Conservation (phyloP, 176 grass and related monocot genomes). For the Raddia distichophylla region DNA sequence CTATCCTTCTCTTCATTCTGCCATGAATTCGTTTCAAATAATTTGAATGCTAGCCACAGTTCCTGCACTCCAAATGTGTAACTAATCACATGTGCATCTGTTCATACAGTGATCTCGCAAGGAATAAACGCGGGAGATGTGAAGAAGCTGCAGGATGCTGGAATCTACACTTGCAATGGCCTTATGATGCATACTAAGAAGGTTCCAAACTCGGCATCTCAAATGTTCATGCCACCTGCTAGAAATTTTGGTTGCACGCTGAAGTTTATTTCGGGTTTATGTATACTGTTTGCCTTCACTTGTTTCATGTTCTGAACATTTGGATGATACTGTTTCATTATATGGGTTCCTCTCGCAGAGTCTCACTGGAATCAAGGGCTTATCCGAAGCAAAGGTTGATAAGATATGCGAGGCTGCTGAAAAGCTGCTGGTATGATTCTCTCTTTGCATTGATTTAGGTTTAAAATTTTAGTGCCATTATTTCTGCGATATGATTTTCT, state of each 20-base stretch:
- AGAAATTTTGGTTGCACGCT: slow-evolving; percentile 4
- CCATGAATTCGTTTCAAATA: slow-evolving; percentile 1
- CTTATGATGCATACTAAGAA: slow-evolving; percentile 99
- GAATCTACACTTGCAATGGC: slow-evolving; percentile 97
- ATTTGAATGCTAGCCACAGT: slow-evolving; percentile 13
- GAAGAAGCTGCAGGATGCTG: slow-evolving; percentile 96
- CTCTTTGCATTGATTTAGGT: slow-evolving; percentile 25
- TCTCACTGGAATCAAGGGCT: slow-evolving; percentile 90
- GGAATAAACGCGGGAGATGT: slow-evolving; percentile 92
- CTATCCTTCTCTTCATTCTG: neutral
- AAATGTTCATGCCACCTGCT: neutral
- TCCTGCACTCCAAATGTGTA: neutral
- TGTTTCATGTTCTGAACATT: slow-evolving; percentile 7
- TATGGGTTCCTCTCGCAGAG: slow-evolving; percentile 41
- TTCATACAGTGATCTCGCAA: slow-evolving; percentile 78
- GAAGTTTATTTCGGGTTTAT: slow-evolving; percentile 24
- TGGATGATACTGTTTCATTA: neutral
- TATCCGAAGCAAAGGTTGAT: slow-evolving; percentile 92
- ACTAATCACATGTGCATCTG: slow-evolving; percentile 16
- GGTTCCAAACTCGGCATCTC: slow-evolving; percentile 42
- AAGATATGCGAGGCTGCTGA: slow-evolving; percentile 89
- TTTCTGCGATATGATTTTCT: slow-evolving; percentile 30
- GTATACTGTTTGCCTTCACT: neutral
- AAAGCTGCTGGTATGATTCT: slow-evolving; percentile 70
- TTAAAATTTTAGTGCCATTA: neutral